Evolutionary conservation across 1,284 basidiomycete genomes (phyloP), one percentile per base, ranked within the genome.

Genomic region (Ceratobasidium papillatum): DNA sequence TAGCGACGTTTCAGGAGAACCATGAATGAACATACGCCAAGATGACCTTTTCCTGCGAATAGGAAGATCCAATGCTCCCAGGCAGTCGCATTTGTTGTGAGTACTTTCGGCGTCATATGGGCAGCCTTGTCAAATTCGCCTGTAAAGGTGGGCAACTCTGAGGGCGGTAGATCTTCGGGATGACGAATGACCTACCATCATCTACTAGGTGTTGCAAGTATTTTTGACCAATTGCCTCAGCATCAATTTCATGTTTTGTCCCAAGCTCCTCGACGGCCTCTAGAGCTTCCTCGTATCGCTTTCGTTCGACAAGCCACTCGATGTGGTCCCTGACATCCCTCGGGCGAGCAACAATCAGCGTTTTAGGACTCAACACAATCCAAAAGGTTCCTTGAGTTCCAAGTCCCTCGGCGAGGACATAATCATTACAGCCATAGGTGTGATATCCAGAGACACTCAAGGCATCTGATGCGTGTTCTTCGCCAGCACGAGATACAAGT

Each of bases 1-100:
- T 11, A 71, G 72, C 11, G 34, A 38, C 49, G 52, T 36, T 68
- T 56, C 30, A 62, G 11, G 47, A 36, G 25, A 43, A 41, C 2
- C 8, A 64, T 17, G 36, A 49, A 59, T 30, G 49, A 56, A 30
- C 85, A 63, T 76, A 94, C 94, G 79, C 93, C 89, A 22, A 99
- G 84, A 76, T 95, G 90, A 41, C 89, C 88, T 78, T 92, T 90
- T 81, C 96, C 91, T 0, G 93, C 93, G 80, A 98, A 99, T 9
- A 90, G 84, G 80, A 98, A 97, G 80, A 99, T 94, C 92, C 94
- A 98, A 79, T 93, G 90, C 81, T 99, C 96, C 98, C 98, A 99
- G 19, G 89, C 87, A 78, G 90, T 90, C 3, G 87, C 84, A 79
- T 98, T 90, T 43, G 89, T 88, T 0, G 89, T 91, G 75, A 98